Evolutionary conservation across 2,329 filamentous ascomycete genomes (phyloP).

Genomic region (Phaeosphaeria sp.): DNA sequence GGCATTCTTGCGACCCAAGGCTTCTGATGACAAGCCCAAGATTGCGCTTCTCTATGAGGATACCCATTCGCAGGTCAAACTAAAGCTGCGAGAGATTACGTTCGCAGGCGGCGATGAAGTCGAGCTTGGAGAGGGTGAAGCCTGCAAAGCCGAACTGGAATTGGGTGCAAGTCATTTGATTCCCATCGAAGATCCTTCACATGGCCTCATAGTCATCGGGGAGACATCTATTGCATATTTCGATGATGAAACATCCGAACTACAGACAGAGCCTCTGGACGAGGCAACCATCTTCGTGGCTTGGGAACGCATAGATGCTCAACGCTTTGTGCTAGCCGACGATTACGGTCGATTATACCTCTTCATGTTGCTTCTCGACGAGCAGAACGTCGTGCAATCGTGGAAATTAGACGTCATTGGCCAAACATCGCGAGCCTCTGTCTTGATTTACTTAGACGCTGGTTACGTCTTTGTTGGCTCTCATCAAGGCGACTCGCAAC

Average conservation of each 20-base stretch:
- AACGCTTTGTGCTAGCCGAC: conserved; percentile 86
- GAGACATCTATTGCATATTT: conserved; percentile 82
- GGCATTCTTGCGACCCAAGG: conserved; percentile 66
- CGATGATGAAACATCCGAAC: conserved; percentile 74
- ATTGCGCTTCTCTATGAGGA: conserved; percentile 72
- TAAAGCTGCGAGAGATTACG: conserved; percentile 63
- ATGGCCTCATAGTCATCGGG: conserved; percentile 55
- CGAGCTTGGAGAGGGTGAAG: conserved; percentile 60
- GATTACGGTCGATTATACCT: conserved; percentile 87
- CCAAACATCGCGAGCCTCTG: conserved; percentile 75
- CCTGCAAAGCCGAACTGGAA: conserved; percentile 62
- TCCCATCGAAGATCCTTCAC: conserved; percentile 64
- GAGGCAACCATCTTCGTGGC: conserved; percentile 88
- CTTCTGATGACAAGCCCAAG: conserved; percentile 59
- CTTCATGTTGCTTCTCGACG: conserved; percentile 75
- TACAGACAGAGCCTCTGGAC: conserved; percentile 68
- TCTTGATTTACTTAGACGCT: conserved; percentile 77
- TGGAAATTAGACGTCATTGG: conserved; percentile 75
- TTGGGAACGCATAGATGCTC: conserved; percentile 84
- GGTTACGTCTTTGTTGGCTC: conserved; percentile 85
- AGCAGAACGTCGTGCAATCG: conserved; percentile 70
- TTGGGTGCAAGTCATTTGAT: conserved; percentile 67
- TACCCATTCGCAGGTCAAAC: conserved; percentile 59
- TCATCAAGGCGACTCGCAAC: conserved; percentile 89
- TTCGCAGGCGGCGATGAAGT: conserved; percentile 59